phyloP scores from a whole-genome alignment of 306 rosid species.

The Corylus americana region DNA sequence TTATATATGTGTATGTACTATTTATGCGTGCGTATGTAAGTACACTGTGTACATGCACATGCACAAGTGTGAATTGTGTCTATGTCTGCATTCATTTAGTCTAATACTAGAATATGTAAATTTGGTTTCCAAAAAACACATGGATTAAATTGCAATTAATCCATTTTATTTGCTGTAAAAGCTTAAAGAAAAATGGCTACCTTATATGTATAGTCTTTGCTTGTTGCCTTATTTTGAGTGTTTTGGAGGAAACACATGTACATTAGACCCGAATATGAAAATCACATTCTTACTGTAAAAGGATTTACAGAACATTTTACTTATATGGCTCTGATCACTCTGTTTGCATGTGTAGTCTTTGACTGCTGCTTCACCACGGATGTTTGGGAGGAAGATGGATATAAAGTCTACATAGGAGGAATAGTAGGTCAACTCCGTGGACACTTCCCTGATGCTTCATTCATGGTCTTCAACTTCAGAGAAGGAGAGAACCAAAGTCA shows the following conservation, averaged over 20 bases:
- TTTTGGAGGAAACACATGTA: not conserved
- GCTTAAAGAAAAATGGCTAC: not conserved
- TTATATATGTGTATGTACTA: not conserved
- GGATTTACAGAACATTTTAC: not conserved
- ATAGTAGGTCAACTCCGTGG: slow-evolving; percentile 66
- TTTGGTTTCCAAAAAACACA: not conserved
- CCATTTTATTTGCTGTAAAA: not conserved
- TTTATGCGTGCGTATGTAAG: not conserved
- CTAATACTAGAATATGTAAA: not conserved
- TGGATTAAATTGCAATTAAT: not conserved
- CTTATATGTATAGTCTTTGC: not conserved
- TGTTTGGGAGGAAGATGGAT: slow-evolving; percentile 70
- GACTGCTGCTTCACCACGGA: slow-evolving; percentile 94
- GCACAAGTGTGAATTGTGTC: not conserved
- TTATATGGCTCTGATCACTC: slow-evolving; percentile 26
- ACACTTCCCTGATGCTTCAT: slow-evolving; percentile 81
- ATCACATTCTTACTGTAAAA: slow-evolving; percentile 25
- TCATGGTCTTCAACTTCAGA: slow-evolving; percentile 93
- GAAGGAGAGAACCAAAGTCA: slow-evolving; percentile 86
- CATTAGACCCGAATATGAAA: not conserved
- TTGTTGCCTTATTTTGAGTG: not conserved
- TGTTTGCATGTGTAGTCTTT: slow-evolving; percentile 62
- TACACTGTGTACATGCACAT: not conserved
- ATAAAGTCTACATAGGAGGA: slow-evolving; percentile 73
- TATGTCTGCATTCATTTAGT: not conserved